phyloP scores from a whole-genome alignment of 371 early-diverging fungal species.

The Umbelopsis sp. region DNA sequence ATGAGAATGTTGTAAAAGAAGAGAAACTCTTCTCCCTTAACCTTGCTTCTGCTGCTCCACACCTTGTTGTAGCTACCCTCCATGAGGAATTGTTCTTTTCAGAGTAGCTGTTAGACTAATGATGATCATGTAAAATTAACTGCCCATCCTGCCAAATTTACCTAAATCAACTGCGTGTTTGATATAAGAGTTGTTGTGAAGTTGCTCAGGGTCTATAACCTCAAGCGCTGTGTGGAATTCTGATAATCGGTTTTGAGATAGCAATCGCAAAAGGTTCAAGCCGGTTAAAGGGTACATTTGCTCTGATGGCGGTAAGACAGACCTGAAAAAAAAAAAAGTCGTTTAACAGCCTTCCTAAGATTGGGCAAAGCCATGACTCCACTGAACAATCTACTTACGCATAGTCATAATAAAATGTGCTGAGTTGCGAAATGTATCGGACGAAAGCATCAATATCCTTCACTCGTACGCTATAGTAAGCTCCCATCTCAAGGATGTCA shows the following conservation, averaged over 20 bases:
- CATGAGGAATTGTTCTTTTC: slow-evolving; percentile 87
- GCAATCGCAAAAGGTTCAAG: slow-evolving; percentile 87
- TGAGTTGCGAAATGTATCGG: slow-evolving; percentile 92
- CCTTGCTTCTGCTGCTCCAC: slow-evolving; percentile 85
- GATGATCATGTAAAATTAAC: slow-evolving; percentile 26
- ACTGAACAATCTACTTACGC: slow-evolving; percentile 49
- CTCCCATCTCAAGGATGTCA: slow-evolving; percentile 91
- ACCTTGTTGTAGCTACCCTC: slow-evolving; percentile 97
- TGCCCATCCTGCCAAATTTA: slow-evolving; percentile 28
- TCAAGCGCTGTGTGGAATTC: slow-evolving; percentile 97
- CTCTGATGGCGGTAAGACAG: slow-evolving; percentile 74
- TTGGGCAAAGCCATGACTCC: background rate
- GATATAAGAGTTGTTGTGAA: slow-evolving; percentile 80
- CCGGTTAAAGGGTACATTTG: slow-evolving; percentile 89
- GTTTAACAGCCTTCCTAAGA: background rate
- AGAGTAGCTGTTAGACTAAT: slow-evolving; percentile 31
- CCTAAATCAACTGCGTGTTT: slow-evolving; percentile 87
- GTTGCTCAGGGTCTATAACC: slow-evolving; percentile 80
- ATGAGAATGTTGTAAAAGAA: slow-evolving; percentile 94
- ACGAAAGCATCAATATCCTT: slow-evolving; percentile 91
- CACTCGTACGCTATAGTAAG: slow-evolving; percentile 81
- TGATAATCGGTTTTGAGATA: slow-evolving; percentile 91
- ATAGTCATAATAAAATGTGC: slow-evolving; percentile 86
- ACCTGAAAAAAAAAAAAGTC: slow-evolving; percentile 27
- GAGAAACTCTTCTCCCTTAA: slow-evolving; percentile 87